A percentile compares a stretch with the other conserved stretches of the same genome.
phyloP scores from a whole-genome alignment of 345 rosid genomes.

The Stellera chamaejasme region DNA sequence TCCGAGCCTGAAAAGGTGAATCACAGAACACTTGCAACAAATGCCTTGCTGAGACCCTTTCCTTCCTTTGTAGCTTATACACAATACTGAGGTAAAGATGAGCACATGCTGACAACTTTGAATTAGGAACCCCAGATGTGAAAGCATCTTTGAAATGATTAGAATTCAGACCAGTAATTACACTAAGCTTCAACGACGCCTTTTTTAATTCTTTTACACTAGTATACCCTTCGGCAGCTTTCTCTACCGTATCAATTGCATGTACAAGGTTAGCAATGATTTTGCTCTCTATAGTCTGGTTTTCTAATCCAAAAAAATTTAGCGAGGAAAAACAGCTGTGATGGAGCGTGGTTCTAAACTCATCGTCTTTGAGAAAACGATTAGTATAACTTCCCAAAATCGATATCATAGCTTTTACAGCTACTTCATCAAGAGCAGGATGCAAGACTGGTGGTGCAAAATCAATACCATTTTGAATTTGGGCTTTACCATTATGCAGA shows the following conservation, averaged over 20 bases:
- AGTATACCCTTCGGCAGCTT: slow-evolving; percentile 28
- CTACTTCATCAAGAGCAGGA: slow-evolving; percentile 57
- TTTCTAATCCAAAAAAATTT: slow-evolving; percentile 15
- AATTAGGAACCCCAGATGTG: slow-evolving; percentile 36
- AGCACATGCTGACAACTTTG: slow-evolving; percentile 51
- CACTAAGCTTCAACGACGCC: slow-evolving; percentile 44
- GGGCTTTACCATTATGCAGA: slow-evolving; percentile 19
- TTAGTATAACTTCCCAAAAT: slow-evolving; percentile 39
- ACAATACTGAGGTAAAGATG: slow-evolving; percentile 51
- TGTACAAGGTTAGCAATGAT: slow-evolving; percentile 37
- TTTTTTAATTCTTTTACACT: slow-evolving; percentile 39
- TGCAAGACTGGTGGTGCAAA: slow-evolving; percentile 17
- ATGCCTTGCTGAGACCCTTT: slow-evolving; percentile 49
- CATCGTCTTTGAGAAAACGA: slow-evolving; percentile 33
- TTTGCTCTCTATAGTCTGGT: slow-evolving; percentile 23
- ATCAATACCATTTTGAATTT: slow-evolving; percentile 14
- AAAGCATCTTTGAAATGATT: slow-evolving; percentile 34
- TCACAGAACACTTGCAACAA: slow-evolving; percentile 53
- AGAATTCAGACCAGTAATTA: slow-evolving; percentile 42
- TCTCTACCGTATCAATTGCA: slow-evolving; percentile 41
- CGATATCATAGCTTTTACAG: slow-evolving; percentile 46
- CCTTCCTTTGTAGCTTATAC: slow-evolving; percentile 48
- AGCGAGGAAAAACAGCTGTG: slow-evolving; percentile 39
- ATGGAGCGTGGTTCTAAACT: slow-evolving; percentile 27
- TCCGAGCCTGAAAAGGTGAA: slow-evolving; percentile 46